A percentile compares a stretch with the other conserved stretches of the same genome.
phyloP scores from a whole-genome alignment of 2,329 filamentous ascomycete species.

The Epichloe glyceriae region DNA sequence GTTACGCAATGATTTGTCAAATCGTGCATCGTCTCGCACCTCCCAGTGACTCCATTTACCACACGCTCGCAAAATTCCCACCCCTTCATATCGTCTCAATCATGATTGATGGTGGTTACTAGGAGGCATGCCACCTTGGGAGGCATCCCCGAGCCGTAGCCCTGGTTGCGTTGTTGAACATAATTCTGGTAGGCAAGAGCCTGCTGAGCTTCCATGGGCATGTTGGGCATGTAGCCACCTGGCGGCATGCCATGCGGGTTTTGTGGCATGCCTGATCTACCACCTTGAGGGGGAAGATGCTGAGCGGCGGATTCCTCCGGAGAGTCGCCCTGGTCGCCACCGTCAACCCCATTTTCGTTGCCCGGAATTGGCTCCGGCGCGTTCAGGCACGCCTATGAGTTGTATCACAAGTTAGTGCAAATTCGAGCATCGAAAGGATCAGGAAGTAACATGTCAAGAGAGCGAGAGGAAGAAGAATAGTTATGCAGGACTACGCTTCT shows the following conservation, averaged over 20 bases:
- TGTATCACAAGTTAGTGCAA: constrained; percentile 1
- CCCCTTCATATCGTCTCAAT: constrained; percentile 13
- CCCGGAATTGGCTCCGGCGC: constrained; percentile 79
- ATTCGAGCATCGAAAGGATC: background rate
- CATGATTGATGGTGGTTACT: constrained; percentile 72
- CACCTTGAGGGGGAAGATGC: constrained; percentile 53
- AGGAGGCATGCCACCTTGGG: constrained; percentile 67
- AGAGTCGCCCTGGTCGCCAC: constrained; percentile 67
- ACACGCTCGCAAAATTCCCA: background rate
- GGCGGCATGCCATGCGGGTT: constrained; percentile 49
- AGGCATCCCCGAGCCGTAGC: constrained; percentile 66
- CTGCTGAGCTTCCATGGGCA: constrained; percentile 63
- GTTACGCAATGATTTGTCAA: constrained; percentile 11
- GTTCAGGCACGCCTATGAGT: constrained; percentile 78
- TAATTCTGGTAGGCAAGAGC: constrained; percentile 77
- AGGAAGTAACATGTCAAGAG: no score
- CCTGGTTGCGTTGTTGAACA: constrained; percentile 56
- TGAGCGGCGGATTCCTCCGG: constrained; percentile 75
- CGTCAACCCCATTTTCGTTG: constrained; percentile 70
- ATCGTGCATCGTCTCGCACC: background rate
- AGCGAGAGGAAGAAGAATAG: background rate
- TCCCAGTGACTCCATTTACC: background rate
- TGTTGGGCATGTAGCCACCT: constrained; percentile 46
- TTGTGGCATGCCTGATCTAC: constrained; percentile 52
- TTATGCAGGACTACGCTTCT: background rate